phyloP scores from a whole-genome alignment of 2,329 filamentous ascomycete genomes.

The Immersiporthe knoxdaviesiana region DNA sequence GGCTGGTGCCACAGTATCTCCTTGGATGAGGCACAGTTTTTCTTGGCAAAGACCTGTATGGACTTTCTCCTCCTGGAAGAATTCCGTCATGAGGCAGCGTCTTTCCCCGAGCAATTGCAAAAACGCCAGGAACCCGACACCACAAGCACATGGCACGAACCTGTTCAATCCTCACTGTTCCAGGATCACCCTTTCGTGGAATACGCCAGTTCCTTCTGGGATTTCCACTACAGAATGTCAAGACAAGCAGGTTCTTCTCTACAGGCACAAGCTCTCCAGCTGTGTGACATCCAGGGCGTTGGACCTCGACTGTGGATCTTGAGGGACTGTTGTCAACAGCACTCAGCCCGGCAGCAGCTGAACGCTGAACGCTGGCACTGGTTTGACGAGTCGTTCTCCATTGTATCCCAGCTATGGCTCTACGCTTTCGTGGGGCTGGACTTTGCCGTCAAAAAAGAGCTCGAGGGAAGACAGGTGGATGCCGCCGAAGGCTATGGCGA shows the following conservation, averaged over 20 bases:
- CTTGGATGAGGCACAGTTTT: background rate
- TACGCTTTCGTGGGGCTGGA: conserved; percentile 2
- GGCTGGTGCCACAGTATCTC: conserved; percentile 2
- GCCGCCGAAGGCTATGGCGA: background rate
- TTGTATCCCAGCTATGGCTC: background rate
- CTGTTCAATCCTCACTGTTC: background rate
- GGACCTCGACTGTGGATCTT: background rate
- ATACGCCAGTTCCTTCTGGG: background rate
- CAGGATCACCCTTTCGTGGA: background rate
- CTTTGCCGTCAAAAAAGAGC: background rate
- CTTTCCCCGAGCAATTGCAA: background rate
- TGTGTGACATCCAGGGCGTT: conserved; percentile 2
- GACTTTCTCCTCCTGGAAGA: background rate
- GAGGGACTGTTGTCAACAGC: background rate
- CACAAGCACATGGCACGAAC: background rate
- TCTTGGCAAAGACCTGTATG: background rate
- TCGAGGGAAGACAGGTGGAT: background rate
- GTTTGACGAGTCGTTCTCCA: background rate
- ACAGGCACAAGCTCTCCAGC: background rate
- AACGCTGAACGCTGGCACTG: background rate
- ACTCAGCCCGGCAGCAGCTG: background rate
- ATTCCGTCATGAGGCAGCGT: background rate
- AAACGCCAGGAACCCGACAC: background rate
- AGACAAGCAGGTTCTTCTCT: background rate
- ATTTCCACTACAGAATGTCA: background rate